These are phyloP conservation scores for Pyrenophora graminea DNA, from an alignment of 2,329 filamentous ascomycete species.

Conservation along the genomic window DNA sequence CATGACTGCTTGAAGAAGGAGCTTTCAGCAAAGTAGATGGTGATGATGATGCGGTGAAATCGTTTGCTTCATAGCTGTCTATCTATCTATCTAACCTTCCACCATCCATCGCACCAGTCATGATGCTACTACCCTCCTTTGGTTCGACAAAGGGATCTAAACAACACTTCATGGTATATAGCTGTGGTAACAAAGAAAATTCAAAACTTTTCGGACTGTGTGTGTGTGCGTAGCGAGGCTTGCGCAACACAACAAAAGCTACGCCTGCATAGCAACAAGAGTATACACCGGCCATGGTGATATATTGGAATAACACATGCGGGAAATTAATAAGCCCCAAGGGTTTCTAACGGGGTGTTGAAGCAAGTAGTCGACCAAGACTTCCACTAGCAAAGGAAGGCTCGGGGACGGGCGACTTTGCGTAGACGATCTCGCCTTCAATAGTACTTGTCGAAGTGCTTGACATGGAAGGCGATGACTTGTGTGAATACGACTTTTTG, in stretches of 20 bases:
- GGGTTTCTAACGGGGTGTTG: constrained; percentile 20
- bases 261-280: constrained; percentile 6
- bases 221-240: not conserved
- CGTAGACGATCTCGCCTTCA: constrained; percentile 46
- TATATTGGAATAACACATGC: constrained; percentile 4
- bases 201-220: not conserved
- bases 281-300: not conserved
- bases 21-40: too few relatives aligned
- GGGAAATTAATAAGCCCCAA: not conserved
- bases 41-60: too few relatives aligned
- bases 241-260: not conserved
- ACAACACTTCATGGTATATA: constrained; percentile 6
- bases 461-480: constrained; percentile 38
- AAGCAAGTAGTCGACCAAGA: constrained; percentile 43
- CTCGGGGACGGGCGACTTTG: constrained; percentile 41
- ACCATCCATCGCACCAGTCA: not conserved
- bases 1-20: too few relatives aligned
- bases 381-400: constrained; percentile 44
- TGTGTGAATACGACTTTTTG: constrained; percentile 38
- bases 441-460: constrained; percentile 40
- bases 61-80: too few relatives aligned
- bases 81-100: too few relatives aligned
- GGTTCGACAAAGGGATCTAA: not conserved
- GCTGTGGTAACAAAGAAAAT: not conserved
- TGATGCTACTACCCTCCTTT: not conserved